phyloP scores from a whole-genome alignment of 2,329 filamentous ascomycete genomes.

The Xenoacremonium recifei region DNA sequence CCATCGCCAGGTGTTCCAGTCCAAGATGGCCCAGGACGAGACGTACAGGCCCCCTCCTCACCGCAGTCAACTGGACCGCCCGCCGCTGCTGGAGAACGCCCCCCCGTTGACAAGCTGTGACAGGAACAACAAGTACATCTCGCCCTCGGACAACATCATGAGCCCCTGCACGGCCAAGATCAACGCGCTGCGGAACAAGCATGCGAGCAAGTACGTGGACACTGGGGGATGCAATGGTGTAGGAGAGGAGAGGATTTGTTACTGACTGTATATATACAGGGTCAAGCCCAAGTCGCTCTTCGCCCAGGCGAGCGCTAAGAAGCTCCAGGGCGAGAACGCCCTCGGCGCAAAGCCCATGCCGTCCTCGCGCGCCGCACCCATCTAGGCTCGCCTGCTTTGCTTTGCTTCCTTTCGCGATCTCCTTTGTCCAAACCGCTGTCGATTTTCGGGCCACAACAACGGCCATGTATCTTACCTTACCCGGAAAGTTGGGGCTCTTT shows the following conservation, averaged over 20 bases:
- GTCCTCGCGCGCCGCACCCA: background rate
- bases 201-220: conserved; percentile 68
- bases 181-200: conserved; percentile 75
- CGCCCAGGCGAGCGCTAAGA: conserved; percentile 64
- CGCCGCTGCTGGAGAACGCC: no score
- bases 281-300: conserved; percentile 68
- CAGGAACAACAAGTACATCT: conserved; percentile 63
- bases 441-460: conserved; percentile 1
- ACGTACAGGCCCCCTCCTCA: conserved; percentile 48
- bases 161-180: conserved; percentile 84
- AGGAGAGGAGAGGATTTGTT: no score
- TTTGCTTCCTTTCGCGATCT: background rate
- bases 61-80: background rate
- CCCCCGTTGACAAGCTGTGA: conserved; percentile 13
- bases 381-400: background rate
- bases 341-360: conserved; percentile 32
- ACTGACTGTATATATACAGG: conserved; percentile 36
- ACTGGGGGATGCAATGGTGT: background rate
- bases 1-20: conserved; percentile 72
- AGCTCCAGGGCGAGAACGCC: conserved; percentile 49
- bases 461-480: no score
- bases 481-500: no score
- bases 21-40: conserved; percentile 63
- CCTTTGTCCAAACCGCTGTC: conserved; percentile 8
- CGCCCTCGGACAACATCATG: conserved; percentile 86